These are phyloP conservation scores for Botrytis tulipae DNA, from an alignment of 2,329 filamentous ascomycete species.

Conservation along the genomic window DNA sequence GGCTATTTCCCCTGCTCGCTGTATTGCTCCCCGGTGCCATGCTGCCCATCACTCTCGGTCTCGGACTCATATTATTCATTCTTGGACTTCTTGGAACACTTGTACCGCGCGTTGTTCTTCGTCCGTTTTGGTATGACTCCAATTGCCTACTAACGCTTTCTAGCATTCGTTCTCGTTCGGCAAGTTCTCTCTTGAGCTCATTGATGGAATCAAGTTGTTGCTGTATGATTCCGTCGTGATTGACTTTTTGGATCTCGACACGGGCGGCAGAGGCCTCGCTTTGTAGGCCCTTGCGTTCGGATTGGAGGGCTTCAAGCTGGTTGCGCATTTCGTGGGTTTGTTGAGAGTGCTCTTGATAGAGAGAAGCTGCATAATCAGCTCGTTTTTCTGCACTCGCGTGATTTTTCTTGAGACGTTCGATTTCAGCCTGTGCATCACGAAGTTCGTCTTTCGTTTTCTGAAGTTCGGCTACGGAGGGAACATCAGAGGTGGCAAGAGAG, in stretches of 20 bases:
- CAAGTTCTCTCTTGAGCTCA: constrained; percentile 33
- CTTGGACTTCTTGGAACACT: constrained; percentile 36
- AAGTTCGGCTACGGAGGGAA: constrained; percentile 44
- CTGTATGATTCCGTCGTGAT: constrained; percentile 26
- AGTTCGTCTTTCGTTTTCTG: constrained; percentile 44
- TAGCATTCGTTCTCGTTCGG: constrained; percentile 40
- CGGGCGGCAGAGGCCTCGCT: constrained; percentile 31
- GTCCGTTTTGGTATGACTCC: constrained; percentile 44
- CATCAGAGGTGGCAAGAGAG: constrained; percentile 34
- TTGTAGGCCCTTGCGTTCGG: constrained; percentile 25
- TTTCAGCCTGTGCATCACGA: constrained; percentile 24
- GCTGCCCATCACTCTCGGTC: constrained; percentile 23
- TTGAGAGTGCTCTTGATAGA: constrained; percentile 36
- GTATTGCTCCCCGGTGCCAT: constrained; percentile 18
- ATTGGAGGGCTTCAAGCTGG: constrained; percentile 27
- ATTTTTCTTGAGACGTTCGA: constrained; percentile 29
- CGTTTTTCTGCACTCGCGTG: constrained; percentile 28
- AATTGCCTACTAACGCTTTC: constrained; percentile 42
- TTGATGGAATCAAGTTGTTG: constrained; percentile 37
- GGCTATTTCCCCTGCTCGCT: constrained; percentile 33
- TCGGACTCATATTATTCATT: constrained; percentile 32
- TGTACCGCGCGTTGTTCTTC: constrained; percentile 37
- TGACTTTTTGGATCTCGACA: constrained; percentile 35
- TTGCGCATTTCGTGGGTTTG: constrained; percentile 25
- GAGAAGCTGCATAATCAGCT: constrained; percentile 33